These are phyloP conservation scores for Lipomyces chichibuensis DNA, from an alignment of 805 yeast genomes.

Conservation along the genomic window DNA sequence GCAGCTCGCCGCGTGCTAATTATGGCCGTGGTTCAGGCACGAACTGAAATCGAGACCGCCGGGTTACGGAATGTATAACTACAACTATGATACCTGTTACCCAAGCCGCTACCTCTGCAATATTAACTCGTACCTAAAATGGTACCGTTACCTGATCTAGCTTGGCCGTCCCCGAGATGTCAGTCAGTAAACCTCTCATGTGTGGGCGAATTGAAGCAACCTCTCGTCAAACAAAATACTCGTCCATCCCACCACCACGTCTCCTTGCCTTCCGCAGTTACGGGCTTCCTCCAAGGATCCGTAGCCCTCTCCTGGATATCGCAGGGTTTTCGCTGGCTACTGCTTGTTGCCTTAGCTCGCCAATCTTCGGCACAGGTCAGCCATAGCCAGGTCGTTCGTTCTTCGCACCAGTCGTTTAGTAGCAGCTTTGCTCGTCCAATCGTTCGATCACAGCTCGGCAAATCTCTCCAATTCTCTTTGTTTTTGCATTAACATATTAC, in stretches of 20 bases:
- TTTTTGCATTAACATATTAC: too few relatives aligned
- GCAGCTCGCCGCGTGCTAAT: background rate
- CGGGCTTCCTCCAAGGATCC: background rate
- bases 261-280: background rate
- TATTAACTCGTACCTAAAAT: too few relatives aligned
- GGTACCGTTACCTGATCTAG: background rate
- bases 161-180: background rate
- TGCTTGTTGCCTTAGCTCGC: background rate
- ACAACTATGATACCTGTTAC: too few relatives aligned
- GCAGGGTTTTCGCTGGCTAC: background rate
- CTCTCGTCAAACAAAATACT: background rate
- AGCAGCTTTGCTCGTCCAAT: background rate
- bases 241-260: background rate
- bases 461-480: too few relatives aligned
- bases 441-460: background rate
- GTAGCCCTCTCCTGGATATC: background rate
- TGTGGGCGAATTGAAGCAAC: background rate
- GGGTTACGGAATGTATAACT: too few relatives aligned
- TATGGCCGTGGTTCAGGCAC: background rate
- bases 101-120: too few relatives aligned
- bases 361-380: background rate
- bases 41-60: too few relatives aligned
- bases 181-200: background rate
- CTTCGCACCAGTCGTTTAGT: background rate
- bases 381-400: background rate